These are phyloP conservation scores for Tetrapyrgos nigripes DNA, from an alignment of 1,284 basidiomycete species.

Conservation along the genomic window DNA sequence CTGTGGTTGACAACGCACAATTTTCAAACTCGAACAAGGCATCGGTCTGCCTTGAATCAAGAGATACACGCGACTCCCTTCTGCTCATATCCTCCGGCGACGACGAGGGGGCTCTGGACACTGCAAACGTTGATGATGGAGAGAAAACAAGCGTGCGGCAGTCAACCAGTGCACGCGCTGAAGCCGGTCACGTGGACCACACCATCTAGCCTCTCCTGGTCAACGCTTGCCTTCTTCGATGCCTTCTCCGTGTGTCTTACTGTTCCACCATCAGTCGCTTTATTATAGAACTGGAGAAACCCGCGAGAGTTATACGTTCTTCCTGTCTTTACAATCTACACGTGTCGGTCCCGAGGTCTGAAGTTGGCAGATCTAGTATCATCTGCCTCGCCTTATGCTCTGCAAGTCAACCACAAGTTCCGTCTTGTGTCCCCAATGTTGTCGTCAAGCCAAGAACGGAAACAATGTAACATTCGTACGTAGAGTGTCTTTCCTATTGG, in stretches of 20 bases:
- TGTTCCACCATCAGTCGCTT: not conserved
- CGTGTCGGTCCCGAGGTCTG: not conserved
- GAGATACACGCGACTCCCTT: slow-evolving; percentile 77
- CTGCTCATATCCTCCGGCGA: slow-evolving; percentile 70
- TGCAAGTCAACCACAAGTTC: not conserved
- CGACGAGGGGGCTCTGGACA: slow-evolving; percentile 32
- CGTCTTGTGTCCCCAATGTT: too few species aligned
- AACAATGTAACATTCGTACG: too few species aligned
- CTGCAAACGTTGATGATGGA: slow-evolving; percentile 13
- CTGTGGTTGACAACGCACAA: slow-evolving; percentile 55
- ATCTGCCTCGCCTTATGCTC: not conserved
- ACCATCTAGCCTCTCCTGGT: not conserved
- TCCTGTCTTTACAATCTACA: not conserved
- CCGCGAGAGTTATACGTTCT: not conserved
- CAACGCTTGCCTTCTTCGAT: not conserved
- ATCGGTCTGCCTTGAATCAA: slow-evolving; percentile 73
- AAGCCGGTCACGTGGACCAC: slow-evolving; percentile 5
- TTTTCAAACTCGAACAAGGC: slow-evolving; percentile 83
- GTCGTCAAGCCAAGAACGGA: too few species aligned
- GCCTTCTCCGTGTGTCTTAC: not conserved
- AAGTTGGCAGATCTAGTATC: not conserved
- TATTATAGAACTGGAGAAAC: not conserved
- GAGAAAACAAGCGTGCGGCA: slow-evolving; percentile 12
- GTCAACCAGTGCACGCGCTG: slow-evolving; percentile 10
- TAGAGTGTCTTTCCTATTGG: too few species aligned